Base-by-base conservation (phyloP, 192 early-diverging fungal genomes). In the Mortierella alpina region DNA sequence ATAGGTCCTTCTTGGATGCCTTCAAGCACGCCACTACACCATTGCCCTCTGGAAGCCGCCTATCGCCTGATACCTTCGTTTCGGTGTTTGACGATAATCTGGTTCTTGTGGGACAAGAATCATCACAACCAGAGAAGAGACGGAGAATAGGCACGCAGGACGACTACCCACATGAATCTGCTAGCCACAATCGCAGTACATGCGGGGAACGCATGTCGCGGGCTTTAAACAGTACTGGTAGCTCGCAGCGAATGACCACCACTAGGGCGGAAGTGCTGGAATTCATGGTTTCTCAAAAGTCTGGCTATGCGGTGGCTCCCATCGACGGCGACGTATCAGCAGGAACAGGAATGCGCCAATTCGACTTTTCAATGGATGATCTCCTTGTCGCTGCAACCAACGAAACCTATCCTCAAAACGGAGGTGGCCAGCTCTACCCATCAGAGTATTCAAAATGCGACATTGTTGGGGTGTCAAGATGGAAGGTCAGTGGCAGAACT, bases 351-450 rank as follows among this genome's bases (percentile, higher is more conserved):
- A 59, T 63, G 48, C 59, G 67, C 18, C 67, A 23, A 22, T 65
- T 69, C 41, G 74, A 77, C 44, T 77, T 70, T 45, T 77, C 74
- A 3, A 17, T 70, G 39, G 74, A 77, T 49, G 74, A 77, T 39
- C 13, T 77, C 1, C 59, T 77, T 7, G 40, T 68, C 31, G 31
- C 31, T 31, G 31, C 3, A 31, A 31, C 31, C 31, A 31, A 31
- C 31, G 31, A 31, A 3, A 31, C 31, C 31, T 31, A 31, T 31
- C 31, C 31, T 9, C 47, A 59, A 44, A 17, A 18, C 39, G 15
- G 12, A 18, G 15, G 15, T 49, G 13, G 14, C 17, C 45, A 63
- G 7, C 10, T 41, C 41, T 12, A 44, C 60, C 11, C 10, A 11
- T 13, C 22, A 48, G 18, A 10, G 10, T 17, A n/a, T 47, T 15